phyloP scores from a whole-genome alignment of 2,329 filamentous ascomycete species.

The Teratosphaeria nubilosa region DNA sequence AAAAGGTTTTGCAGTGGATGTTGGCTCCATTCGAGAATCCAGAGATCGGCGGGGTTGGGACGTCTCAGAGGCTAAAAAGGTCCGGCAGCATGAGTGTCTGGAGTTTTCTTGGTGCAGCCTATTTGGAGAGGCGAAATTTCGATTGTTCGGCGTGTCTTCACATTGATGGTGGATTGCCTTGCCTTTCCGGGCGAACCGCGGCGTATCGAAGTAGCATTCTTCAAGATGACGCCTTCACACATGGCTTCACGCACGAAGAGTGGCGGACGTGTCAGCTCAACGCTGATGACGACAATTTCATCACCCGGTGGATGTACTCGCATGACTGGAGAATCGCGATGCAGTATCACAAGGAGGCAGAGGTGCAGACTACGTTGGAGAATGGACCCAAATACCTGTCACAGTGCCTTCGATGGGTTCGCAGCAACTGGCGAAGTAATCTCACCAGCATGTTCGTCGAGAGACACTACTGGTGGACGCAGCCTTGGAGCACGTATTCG shows the following conservation, averaged over 20 bases:
- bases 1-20: conserved; percentile 79
- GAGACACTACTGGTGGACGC: conserved; percentile 71
- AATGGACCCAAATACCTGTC: conserved; percentile 81
- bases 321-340: conserved; percentile 91
- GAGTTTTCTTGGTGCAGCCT: conserved; percentile 85
- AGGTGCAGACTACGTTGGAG: conserved; percentile 87
- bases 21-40: conserved; percentile 82
- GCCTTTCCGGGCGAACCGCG: conserved; percentile 87
- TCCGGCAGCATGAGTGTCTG: conserved; percentile 56
- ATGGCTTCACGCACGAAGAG: conserved; percentile 83
- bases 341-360: conserved; percentile 84
- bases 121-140: conserved; percentile 89
- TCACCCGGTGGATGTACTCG: conserved; percentile 88
- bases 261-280: conserved; percentile 85
- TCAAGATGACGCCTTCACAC: conserved; percentile 72
- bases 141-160: conserved; percentile 93
- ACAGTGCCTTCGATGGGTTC: conserved; percentile 88
- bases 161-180: conserved; percentile 91
- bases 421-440: conserved; percentile 97
- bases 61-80: conserved; percentile 75
- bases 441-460: conserved; percentile 81
- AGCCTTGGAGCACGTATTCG: conserved; percentile 88
- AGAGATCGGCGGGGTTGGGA: conserved; percentile 79
- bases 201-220: conserved; percentile 86
- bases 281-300: conserved; percentile 96